These are phyloP conservation scores for Austropuccinia psidii DNA, from an alignment of 1,284 basidiomycete species.

Conservation along the genomic window DNA sequence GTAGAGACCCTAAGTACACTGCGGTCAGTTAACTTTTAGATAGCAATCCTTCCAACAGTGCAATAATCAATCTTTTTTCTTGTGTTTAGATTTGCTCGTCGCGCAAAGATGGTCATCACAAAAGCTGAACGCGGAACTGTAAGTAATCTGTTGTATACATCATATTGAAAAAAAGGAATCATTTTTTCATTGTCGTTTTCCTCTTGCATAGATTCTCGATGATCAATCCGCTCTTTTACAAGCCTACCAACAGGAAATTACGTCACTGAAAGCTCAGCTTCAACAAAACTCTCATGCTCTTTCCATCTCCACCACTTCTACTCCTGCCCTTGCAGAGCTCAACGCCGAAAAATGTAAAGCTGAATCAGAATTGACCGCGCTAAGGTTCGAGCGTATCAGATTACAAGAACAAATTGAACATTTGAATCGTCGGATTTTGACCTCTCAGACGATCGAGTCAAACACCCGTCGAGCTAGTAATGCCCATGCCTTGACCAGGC, in stretches of 20 bases:
- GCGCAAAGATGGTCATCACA: slow-evolving; percentile 55
- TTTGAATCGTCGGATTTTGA: slow-evolving; percentile 36
- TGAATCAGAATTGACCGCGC: slow-evolving; percentile 11
- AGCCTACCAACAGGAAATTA: slow-evolving; percentile 51
- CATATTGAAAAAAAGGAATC: background rate
- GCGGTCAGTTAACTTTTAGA: slow-evolving; percentile 13
- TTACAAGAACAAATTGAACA: slow-evolving; percentile 37
- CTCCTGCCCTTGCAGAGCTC: background rate
- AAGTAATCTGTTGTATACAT: background rate
- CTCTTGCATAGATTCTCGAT: slow-evolving; percentile 36
- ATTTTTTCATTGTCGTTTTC: background rate
- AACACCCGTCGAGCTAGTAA: slow-evolving; percentile 27
- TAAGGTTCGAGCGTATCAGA: slow-evolving; percentile 29
- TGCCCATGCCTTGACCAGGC: background rate
- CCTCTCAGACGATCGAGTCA: slow-evolving; percentile 19
- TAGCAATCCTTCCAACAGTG: no score
- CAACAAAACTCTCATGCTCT: slow-evolving; percentile 37
- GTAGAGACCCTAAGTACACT: slow-evolving; percentile 53
- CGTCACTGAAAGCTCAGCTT: slow-evolving; percentile 46
- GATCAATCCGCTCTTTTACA: slow-evolving; percentile 48
- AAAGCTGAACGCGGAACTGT: slow-evolving; percentile 54
- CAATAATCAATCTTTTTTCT: background rate
- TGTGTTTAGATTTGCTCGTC: slow-evolving; percentile 53
- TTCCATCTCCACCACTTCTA: slow-evolving; percentile 16
- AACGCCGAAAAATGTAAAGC: slow-evolving; percentile 30